These are phyloP conservation scores for Termitomyces titanicus DNA, from an alignment of 768 basidiomycete genomes.

Conservation along the genomic window DNA sequence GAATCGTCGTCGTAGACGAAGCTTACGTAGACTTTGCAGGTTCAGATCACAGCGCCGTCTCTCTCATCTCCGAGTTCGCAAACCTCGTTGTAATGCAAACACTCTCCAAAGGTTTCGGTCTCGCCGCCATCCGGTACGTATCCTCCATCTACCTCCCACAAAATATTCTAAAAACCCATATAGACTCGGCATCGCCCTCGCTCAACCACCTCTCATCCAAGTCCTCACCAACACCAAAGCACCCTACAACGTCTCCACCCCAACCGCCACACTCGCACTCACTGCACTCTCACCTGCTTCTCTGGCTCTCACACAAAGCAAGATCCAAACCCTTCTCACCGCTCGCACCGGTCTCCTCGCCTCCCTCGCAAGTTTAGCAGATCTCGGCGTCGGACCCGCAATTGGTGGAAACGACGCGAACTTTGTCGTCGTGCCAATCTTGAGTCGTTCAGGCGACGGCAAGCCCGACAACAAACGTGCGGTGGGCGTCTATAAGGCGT, in stretches of 20 bases:
- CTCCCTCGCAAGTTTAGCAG: constrained; percentile 34
- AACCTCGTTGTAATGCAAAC: constrained; percentile 97
- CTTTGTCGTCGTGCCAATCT: constrained; percentile 80
- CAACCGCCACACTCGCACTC: constrained; percentile 79
- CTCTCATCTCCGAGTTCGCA: constrained; percentile 73
- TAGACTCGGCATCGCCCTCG: constrained; percentile 87
- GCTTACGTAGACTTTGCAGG: constrained; percentile 95
- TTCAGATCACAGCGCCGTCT: constrained; percentile 55
- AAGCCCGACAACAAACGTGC: constrained; percentile 62
- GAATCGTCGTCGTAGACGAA: constrained; percentile 92
- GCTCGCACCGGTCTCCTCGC: constrained; percentile 56
- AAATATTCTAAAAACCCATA: neutral
- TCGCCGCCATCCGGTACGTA: constrained; percentile 88
- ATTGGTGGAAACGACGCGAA: constrained; percentile 90
- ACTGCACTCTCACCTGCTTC: constrained; percentile 71
- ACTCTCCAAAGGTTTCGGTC: constrained; percentile 91
- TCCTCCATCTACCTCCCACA: neutral
- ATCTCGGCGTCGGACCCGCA: constrained; percentile 55
- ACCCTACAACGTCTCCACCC: constrained; percentile 93
- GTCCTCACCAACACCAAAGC: constrained; percentile 94
- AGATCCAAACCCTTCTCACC: constrained; percentile 52
- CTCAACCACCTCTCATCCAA: constrained; percentile 87
- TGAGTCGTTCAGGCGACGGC: constrained; percentile 34
- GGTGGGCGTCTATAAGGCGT: constrained; percentile 62
- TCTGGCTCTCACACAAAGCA: constrained; percentile 58